A percentile compares a stretch with the other conserved stretches of the same genome.
phyloP scores from a whole-genome alignment of 306 rosid genomes.

The Gleditsia sinensis region DNA sequence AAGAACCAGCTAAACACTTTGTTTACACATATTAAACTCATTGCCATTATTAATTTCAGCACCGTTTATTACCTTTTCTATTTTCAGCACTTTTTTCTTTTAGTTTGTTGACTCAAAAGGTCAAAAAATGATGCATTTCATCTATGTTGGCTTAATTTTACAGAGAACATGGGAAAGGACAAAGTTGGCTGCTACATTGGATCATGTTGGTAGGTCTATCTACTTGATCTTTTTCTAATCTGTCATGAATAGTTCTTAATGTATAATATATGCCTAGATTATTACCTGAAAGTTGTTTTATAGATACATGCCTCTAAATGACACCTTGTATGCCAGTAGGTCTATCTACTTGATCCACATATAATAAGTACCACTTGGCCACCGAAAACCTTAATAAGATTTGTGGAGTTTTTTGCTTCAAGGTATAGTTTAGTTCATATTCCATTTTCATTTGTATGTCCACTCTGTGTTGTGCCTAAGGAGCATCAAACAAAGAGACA shows the following conservation, averaged over 20 bases:
- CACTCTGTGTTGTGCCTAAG: constrained; percentile 16
- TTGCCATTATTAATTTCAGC: constrained; percentile 6
- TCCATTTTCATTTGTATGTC: constrained; percentile 23
- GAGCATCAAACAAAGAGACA: background rate
- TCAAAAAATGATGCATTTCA: constrained; percentile 15
- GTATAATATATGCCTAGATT: constrained; percentile 11
- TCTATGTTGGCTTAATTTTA: constrained; percentile 26
- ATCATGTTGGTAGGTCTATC: constrained; percentile 75
- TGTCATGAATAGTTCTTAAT: constrained; percentile 19
- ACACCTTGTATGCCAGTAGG: background rate
- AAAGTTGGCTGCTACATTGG: constrained; percentile 81
- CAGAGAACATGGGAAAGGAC: constrained; percentile 99
- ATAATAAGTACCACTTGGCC: background rate
- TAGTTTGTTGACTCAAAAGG: background rate
- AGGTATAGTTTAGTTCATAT: constrained; percentile 11
- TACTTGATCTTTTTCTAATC: constrained; percentile 27
- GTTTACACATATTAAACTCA: background rate
- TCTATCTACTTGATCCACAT: background rate
- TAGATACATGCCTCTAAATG: background rate
- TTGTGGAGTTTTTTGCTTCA: background rate
- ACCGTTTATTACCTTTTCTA: background rate
- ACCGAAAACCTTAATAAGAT: background rate
- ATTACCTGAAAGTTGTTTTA: constrained; percentile 15
- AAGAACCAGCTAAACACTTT: constrained; percentile 12
- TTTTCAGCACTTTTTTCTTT: background rate